Base-by-base conservation (phyloP, 2,329 filamentous ascomycete species). In the Bipolaris oryzae region DNA sequence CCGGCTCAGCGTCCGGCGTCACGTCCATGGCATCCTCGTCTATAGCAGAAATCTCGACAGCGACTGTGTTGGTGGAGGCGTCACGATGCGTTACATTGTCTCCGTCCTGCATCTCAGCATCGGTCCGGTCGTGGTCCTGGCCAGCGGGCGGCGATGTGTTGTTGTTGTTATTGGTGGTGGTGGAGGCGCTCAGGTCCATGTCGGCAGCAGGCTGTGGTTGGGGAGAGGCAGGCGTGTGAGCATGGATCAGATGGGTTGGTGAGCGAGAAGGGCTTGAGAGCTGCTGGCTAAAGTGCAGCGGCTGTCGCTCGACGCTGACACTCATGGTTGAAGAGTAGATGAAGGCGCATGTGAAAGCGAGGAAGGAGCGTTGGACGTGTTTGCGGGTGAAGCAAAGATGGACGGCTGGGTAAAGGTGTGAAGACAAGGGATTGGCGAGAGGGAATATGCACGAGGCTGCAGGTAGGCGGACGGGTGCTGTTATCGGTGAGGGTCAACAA, bases 21-120 rank as follows among this genome's bases (percentile, higher is more conserved):
- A 71, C 76, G 52, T 78, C 76, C 76, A 78, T 78, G 37, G 66
- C 68, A 51, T 77, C 75, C 16, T 74, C 73, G 43, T 74, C 71
- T 16, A 71, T 61, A 15, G 66, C 66, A 10, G 69, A 67, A 44
- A 71, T 65, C 33, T 72, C 66, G 9, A 74, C 63, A 18, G 69
- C 71, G 34, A 73, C 62, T 20, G 59, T 64, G 45, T 37, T 60
- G 5, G 52, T 42, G 4, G 63, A 35, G 41, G 65, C 46, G 35
- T 62, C 55, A 39, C 42, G 50, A 45, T 58, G 47, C 50, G 25
- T 51, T 38, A 56, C 49, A 23, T 63, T 53, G 23, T 66, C 64
- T n/a, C 54, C 61, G 20, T 75, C 69, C 25, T 70, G 66, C 74
- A 76, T 76, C 33, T 72, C 69, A 53, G 64, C 64, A 50, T 74